Conservation (phyloP, 2,329 filamentous ascomycete genomes). For the Pseudocercospora vitis region DNA sequence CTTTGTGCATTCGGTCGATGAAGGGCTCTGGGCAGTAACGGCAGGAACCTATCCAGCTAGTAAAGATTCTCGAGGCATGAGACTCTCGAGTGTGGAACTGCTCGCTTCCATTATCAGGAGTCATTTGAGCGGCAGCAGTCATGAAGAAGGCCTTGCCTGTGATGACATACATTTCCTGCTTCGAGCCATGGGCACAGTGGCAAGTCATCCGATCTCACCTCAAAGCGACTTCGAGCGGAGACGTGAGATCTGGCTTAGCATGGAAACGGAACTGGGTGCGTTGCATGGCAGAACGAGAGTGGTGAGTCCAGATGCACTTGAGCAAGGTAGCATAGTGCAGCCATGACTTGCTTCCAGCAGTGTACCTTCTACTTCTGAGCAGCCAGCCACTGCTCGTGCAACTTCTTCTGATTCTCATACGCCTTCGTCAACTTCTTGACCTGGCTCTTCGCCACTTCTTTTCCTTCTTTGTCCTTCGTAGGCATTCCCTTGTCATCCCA, state of each 20-base stretch:
- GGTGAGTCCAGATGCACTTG: background rate
- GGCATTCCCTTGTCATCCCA: slow-evolving; percentile 86
- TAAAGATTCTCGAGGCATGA: slow-evolving; percentile 27
- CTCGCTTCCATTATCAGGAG: slow-evolving; percentile 22
- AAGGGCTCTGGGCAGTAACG: slow-evolving; percentile 20
- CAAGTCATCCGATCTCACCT: slow-evolving; percentile 25
- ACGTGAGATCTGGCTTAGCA: slow-evolving; percentile 14
- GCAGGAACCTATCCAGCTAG: slow-evolving; percentile 25
- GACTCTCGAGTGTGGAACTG: slow-evolving; percentile 29
- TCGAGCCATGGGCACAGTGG: slow-evolving; percentile 28
- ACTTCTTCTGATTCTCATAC: slow-evolving; percentile 87
- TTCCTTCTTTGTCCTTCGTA: slow-evolving; percentile 71
- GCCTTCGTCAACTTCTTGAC: slow-evolving; percentile 83
- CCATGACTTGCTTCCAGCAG: too few relatives aligned
- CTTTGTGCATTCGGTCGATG: slow-evolving; percentile 17
- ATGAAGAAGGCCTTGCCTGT: background rate
- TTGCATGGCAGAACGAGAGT: slow-evolving; percentile 6
- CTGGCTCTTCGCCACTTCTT: slow-evolving; percentile 76
- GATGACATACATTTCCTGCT: slow-evolving; percentile 25
- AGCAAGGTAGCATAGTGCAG: slow-evolving; percentile 2
- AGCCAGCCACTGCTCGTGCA: slow-evolving; percentile 62
- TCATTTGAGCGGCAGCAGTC: slow-evolving; percentile 5
- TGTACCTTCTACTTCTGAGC: slow-evolving; percentile 18
- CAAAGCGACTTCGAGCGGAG: slow-evolving; percentile 4
- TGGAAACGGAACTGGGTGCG: slow-evolving; percentile 14